Evolutionary conservation across 2,329 filamentous ascomycete genomes (phyloP), one percentile per base, ranked within the genome.

Genomic region (Podosphaera aphanis): DNA sequence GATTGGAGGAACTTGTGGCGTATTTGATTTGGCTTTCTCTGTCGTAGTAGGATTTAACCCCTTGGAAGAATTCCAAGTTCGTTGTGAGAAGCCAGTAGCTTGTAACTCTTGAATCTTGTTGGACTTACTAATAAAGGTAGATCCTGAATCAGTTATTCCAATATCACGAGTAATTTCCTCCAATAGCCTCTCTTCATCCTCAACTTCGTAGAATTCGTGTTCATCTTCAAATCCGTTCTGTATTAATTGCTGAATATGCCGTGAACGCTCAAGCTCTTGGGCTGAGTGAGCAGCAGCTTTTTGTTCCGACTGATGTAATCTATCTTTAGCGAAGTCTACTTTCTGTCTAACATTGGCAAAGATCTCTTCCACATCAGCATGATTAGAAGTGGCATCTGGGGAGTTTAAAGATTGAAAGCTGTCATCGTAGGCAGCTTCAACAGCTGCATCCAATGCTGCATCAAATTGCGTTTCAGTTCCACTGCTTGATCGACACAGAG

Each of bases 401-500:
- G 68, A 61, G 16, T 69, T 68, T 59, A 72, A 74, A 3, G 81
- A 81, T 57, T 93, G 85, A 51, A 84, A 82, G 0, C 83, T 83
- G 50, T 94, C 85, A 59, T 93, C 81, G 60, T 95, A 98, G 4
- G 88, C 90, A 44, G 88, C 88, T 61, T 95, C 90, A 7, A 95
- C 86, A 13, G 90, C 90, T 20, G 86, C 88, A 63, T 95, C 88
- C 38, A 95, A 68, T 3, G 90, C 90, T 7, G 84, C 85, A 61
- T 94, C 86, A 52, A 95, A 93, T 57, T 93, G 86, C 5, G 83
- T 79, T 59, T 93, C 83, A 0, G 83, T 90, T 25, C 71, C 75
- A 39, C 76, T 77, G 51, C 81, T 88, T 2, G 69, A 59, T 31
- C 68, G 68, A 43, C 79, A 74, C 45, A 83, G 72, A 51, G 81